Base-by-base conservation (phyloP, 805 yeast genomes). In the Starmerella powellii region DNA sequence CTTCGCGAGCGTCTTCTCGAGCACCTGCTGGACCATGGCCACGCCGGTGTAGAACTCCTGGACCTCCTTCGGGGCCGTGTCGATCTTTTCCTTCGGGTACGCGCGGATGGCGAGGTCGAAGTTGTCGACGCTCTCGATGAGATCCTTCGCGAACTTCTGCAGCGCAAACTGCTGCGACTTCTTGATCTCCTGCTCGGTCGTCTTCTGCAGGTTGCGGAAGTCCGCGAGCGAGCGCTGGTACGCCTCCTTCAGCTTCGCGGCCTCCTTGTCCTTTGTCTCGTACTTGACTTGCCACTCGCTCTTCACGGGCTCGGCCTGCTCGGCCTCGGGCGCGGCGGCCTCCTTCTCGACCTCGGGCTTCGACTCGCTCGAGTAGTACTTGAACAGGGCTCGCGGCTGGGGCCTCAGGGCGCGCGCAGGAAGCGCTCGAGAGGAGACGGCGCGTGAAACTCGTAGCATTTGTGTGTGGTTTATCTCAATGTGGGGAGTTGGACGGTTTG, bases 131-230 rank as follows among this genome's bases (percentile, higher is more conserved):
- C 94, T 80, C 58, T 86, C 95, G 54, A 86, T 70, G 59, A 86
- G 71, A 53, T 86, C 96, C 63, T 76, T 80, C 51, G 94, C 91
- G 60, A 86, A 86, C 63, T 84, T 86, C 63, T 86, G 94, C 51
- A 87, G 69, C 0, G 95, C 95, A 65, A 78, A 86, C 58, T 84
- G 95, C 59, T 71, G 79, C 41, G 95, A 85, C 66, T 82, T 82
- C 64, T 81, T 80, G 42, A 82, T 68, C 60, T 87, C 95, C 54
- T 82, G 73, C 65, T 82, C 80, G 46, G 95, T 84, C 39, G 87
- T 78, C 59, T 82, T 88, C 68, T 86, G 96, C 55, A 86, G 69
- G 64, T 83, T 85, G 56, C 94, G 76, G 78, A 85, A 87, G 62
- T 86, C 96, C 20, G 95, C 95, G 44, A 85, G 72, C 19, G 94